Conservation (phyloP, 108 stramenopile genomes). For the Conticribra guillardii region DNA sequence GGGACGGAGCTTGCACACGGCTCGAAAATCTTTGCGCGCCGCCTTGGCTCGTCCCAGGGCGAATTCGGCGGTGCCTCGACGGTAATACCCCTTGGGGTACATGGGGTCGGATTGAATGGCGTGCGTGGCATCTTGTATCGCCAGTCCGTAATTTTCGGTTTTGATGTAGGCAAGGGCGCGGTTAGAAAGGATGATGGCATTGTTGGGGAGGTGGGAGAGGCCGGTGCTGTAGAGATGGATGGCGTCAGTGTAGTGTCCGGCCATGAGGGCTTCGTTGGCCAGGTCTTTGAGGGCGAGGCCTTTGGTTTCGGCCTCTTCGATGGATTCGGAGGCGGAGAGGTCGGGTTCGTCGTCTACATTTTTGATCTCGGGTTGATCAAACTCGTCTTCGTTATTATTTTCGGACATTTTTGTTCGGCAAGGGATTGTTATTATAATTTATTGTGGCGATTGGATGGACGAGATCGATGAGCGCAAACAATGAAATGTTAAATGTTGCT, state of each 20-base stretch:
- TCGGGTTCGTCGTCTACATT: constrained; percentile 47
- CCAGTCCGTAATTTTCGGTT: constrained; percentile 95
- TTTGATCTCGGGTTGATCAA: constrained; percentile 35
- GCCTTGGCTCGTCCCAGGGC: constrained; percentile 94
- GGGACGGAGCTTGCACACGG: constrained; percentile 80
- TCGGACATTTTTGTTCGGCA: too few relatives aligned
- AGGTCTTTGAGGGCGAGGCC: constrained; percentile 72
- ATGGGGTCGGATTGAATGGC: constrained; percentile 88
- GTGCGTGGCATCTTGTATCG: constrained; percentile 90
- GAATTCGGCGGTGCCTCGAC: constrained; percentile 95
- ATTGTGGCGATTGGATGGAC: too few relatives aligned
- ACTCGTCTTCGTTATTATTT: constrained; percentile 13
- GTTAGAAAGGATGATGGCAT: constrained; percentile 91
- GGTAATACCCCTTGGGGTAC: constrained; percentile 98
- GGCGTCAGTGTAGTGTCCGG: constrained; percentile 77
- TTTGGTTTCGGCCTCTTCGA: constrained; percentile 35
- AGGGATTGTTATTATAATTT: too few relatives aligned
- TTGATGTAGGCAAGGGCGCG: constrained; percentile 94
- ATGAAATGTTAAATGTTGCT: too few relatives aligned
- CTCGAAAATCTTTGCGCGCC: constrained; percentile 92
- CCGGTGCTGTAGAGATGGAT: constrained; percentile 80
- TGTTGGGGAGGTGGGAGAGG: constrained; percentile 69
- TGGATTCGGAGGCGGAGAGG: constrained; percentile 30
- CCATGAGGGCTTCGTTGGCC: constrained; percentile 74
- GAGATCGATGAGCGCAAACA: too few relatives aligned